Evolutionary conservation across 371 early-diverging fungal species (phyloP).

Genomic region (Actinomortierella ambigua): DNA sequence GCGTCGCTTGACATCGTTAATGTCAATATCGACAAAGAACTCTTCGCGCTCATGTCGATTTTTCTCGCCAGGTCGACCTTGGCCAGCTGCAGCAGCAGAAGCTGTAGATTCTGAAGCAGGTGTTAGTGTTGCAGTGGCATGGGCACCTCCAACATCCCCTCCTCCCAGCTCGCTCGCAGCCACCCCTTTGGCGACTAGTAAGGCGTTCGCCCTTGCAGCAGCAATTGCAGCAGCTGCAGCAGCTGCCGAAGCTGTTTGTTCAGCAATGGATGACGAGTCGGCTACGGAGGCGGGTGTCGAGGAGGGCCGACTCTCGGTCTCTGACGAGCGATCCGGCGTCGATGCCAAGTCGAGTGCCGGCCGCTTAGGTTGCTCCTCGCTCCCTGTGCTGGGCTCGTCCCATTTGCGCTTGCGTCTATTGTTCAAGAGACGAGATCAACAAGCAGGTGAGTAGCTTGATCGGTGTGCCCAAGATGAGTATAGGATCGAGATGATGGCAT

Average conservation of each 20-base stretch:
- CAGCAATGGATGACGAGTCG: constrained; percentile 7
- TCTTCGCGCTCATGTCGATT: constrained; percentile 49
- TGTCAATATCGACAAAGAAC: constrained; percentile 69
- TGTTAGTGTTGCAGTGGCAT: not conserved
- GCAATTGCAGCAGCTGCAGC: constrained; percentile 48
- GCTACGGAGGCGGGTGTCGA: constrained; percentile 5
- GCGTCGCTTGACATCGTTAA: constrained; percentile 83
- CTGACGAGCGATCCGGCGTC: constrained; percentile 5
- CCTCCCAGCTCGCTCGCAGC: not conserved
- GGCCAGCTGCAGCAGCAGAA: not conserved
- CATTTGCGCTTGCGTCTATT: constrained; percentile 51
- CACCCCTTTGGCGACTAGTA: constrained; percentile 60
- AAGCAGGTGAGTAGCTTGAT: not conserved
- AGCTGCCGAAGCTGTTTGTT: constrained; percentile 15
- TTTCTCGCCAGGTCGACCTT: constrained; percentile 5
- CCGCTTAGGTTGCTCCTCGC: constrained; percentile 19
- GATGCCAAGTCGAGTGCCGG: constrained; percentile 11
- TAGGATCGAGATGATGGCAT: not conserved
- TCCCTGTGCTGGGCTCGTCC: constrained; percentile 46
- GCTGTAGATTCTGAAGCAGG: not conserved
- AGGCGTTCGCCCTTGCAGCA: constrained; percentile 62
- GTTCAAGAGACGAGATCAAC: not conserved
- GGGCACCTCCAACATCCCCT: not conserved
- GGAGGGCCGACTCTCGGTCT: constrained; percentile 4
- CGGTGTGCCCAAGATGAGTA: not conserved